Evolutionary conservation across 176 grass and related monocot species (phyloP), one percentile per base, ranked within the genome.

Genomic region (Otatea glauca): DNA sequence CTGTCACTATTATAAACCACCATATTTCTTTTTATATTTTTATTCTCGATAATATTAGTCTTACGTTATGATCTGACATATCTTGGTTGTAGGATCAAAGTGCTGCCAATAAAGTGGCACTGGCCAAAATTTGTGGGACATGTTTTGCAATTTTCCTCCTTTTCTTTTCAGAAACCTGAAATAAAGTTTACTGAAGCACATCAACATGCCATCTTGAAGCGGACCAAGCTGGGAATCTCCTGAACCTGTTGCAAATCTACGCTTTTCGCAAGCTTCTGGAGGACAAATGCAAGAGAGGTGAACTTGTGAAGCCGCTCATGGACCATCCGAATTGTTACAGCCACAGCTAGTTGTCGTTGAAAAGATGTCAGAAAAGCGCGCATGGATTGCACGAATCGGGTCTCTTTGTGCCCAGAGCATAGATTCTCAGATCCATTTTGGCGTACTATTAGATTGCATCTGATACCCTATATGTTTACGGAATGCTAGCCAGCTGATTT

Each of bases 151-250:
- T 49, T 72, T 21, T 0, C 25, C 39, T 4, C 42, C 39, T n/a
- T 62, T 35, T 60, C 29, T 67, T 85, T 68, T 47, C 69, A 50
- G 44, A 76, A 61, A 65, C 78, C 43, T 82, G 9, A 32, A 68
- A 87, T 81, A 50, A 88, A 70, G 59, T 60, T 60, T 81, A 27
- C 65, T 7, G 4, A 70, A 9, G 24, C 11, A 13, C 83, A 14
- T 70, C 25, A 44, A 69, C 59, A 68, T 79, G 81, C 76, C 76
- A 70, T 89, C 39, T 75, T 81, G 62, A 85, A 89, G 77, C 82
- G 59, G 76, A 61, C 61, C 32, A 68, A 68, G 49, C 21, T 60
- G 69, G 37, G 60, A 80, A 88, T 88, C 75, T 61, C 69, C 49
- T 85, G 69, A 69, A 75, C 68, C 55, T 84, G 59, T 74, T n/a